phyloP scores from a whole-genome alignment of 495 filamentous ascomycete genomes.

The Corynascus novoguineensis region DNA sequence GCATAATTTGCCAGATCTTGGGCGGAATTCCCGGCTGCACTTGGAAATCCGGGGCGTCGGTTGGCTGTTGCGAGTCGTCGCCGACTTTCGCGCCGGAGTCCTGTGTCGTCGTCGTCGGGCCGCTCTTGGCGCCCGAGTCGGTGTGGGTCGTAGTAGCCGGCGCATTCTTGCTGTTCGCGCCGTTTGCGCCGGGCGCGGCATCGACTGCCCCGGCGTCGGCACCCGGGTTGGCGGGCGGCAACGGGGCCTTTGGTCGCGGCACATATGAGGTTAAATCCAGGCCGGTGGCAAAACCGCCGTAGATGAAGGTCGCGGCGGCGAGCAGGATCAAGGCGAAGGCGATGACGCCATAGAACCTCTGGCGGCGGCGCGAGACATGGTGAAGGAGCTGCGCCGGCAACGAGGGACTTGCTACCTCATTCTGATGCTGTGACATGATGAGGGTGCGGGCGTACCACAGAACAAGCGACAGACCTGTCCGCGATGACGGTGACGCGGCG shows the following conservation, averaged over 20 bases:
- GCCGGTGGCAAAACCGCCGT: slow-evolving; percentile 4
- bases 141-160: neutral
- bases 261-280: slow-evolving; percentile 2
- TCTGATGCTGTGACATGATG: neutral
- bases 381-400: slow-evolving; percentile 7
- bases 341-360: slow-evolving; percentile 2
- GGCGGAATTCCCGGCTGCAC: slow-evolving; percentile 3
- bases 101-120: too few relatives aligned
- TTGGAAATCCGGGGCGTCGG: neutral
- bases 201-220: too few relatives aligned
- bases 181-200: neutral
- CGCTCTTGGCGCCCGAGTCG: neutral
- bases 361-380: slow-evolving; percentile 5
- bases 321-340: neutral
- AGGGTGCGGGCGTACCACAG: too few relatives aligned
- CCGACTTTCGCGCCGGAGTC: neutral
- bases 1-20: slow-evolving; percentile 18
- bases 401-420: slow-evolving; percentile 3
- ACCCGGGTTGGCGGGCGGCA: neutral
- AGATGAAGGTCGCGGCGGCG: neutral
- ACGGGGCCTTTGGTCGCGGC: neutral
- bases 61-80: neutral
- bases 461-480: neutral
- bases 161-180: neutral
- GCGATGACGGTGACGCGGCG: neutral